Percentiles rank a stretch among this genome's conserved stretches.
Conservation (phyloP, 306 rosid species). For the Rosa multiflora region DNA sequence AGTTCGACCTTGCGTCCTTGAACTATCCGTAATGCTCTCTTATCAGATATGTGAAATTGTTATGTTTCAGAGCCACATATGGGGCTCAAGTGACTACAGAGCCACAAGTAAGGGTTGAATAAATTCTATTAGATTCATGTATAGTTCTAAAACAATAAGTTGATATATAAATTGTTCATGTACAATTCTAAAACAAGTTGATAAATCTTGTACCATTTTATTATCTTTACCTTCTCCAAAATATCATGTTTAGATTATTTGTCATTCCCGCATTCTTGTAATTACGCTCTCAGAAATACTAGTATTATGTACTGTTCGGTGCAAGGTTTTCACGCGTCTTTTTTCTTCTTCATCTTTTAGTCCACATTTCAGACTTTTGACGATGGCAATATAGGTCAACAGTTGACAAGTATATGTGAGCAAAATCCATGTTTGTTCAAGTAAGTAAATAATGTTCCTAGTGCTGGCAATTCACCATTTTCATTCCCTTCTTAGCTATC, state of each 20-base stretch:
- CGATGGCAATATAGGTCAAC: not conserved
- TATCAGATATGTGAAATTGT: not conserved
- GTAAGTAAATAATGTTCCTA: no score
- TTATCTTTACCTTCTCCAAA: not conserved
- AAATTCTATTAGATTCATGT: no score
- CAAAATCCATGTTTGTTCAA: not conserved
- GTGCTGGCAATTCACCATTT: not conserved
- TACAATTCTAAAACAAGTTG: not conserved
- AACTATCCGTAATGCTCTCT: not conserved
- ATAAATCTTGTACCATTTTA: not conserved
- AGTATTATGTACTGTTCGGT: not conserved
- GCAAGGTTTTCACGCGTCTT: not conserved
- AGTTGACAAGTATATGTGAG: not conserved
- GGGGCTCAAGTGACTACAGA: not conserved
- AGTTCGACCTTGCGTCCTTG: not conserved
- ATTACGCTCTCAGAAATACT: not conserved
- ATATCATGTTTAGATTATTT: not conserved
- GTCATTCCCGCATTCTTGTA: not conserved
- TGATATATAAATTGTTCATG: not conserved
- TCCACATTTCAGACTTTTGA: not conserved
- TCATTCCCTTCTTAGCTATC: not conserved
- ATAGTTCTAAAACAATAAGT: no score
- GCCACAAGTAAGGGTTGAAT: not conserved
- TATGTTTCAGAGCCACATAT: not conserved
- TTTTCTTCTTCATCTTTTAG: not conserved